Conservation (phyloP, 352 stramenopile species). For the Pythium vanterpoolii region DNA sequence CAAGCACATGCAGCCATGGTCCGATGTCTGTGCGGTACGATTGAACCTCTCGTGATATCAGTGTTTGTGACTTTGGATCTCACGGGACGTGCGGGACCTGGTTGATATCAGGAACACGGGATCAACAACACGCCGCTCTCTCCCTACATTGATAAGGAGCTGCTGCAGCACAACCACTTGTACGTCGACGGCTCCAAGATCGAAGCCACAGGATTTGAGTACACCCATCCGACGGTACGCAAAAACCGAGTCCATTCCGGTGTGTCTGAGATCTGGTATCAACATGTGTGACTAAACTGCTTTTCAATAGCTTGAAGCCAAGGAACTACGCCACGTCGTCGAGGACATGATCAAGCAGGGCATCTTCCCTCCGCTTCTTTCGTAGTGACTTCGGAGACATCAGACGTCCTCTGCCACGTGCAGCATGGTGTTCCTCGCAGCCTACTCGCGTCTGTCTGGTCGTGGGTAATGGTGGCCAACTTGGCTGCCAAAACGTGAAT, state of each 20-base stretch:
- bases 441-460: neutral
- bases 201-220: slow-evolving; percentile 71
- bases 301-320: slow-evolving; percentile 39
- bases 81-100: neutral
- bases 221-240: slow-evolving; percentile 65
- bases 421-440: neutral
- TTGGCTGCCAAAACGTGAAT: neutral
- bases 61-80: neutral
- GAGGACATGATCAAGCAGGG: slow-evolving; percentile 76
- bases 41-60: neutral
- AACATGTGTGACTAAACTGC: neutral
- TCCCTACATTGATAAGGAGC: slow-evolving; percentile 87
- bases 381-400: slow-evolving; percentile 18
- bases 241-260: neutral
- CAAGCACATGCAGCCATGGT: slow-evolving; percentile 89
- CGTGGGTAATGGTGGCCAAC: neutral
- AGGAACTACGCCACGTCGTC: slow-evolving; percentile 55
- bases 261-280: neutral
- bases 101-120: slow-evolving; percentile 42
- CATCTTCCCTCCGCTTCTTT: slow-evolving; percentile 77
- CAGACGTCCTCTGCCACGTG: neutral
- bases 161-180: slow-evolving; percentile 83
- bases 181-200: slow-evolving; percentile 78
- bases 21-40: slow-evolving; percentile 70
- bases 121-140: slow-evolving; percentile 85